phyloP scores from a whole-genome alignment of 768 basidiomycete species.

The Boletus pseudopeckii region DNA sequence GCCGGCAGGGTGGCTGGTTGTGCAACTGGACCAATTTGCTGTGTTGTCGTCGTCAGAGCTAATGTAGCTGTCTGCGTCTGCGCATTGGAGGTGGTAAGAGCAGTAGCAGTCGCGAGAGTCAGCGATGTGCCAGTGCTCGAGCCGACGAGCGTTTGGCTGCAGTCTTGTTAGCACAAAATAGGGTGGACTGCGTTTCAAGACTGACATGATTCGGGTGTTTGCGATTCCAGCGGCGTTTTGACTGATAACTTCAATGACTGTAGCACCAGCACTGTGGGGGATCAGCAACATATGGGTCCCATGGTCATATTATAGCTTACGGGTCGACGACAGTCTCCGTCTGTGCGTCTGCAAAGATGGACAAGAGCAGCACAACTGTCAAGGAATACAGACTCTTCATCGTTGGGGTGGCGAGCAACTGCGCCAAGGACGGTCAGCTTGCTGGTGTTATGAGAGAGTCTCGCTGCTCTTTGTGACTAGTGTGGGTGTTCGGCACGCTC shows the following conservation, averaged over 20 bases:
- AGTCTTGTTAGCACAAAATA: slow-evolving; percentile 5
- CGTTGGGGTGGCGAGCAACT: slow-evolving; percentile 5
- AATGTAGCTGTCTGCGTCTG: slow-evolving; percentile 14
- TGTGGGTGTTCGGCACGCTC: slow-evolving; percentile 13
- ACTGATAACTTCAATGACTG: slow-evolving; percentile 50
- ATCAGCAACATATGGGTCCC: slow-evolving; percentile 10
- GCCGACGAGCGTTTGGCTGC: slow-evolving; percentile 15
- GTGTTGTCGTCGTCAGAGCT: slow-evolving; percentile 19
- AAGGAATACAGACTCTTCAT: slow-evolving; percentile 17
- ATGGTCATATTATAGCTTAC: slow-evolving; percentile 36
- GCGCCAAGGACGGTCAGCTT: neutral
- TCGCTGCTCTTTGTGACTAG: neutral
- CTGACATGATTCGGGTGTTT: slow-evolving; percentile 45
- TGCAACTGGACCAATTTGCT: slow-evolving; percentile 43
- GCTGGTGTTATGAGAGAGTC: neutral
- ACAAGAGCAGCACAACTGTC: slow-evolving; percentile 18
- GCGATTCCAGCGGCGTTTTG: slow-evolving; percentile 37
- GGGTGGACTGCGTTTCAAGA: neutral
- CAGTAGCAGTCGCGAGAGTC: neutral
- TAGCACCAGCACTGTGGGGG: slow-evolving; percentile 41
- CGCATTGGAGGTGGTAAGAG: slow-evolving; percentile 20
- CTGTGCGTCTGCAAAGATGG: slow-evolving; percentile 38
- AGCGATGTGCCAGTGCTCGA: slow-evolving; percentile 1
- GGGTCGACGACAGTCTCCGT: slow-evolving; percentile 43
- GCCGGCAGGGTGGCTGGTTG: slow-evolving; percentile 42